A percentile compares a stretch with the other conserved stretches of the same genome.
Conservation (phyloP, 2,329 filamentous ascomycete species). For the Colletotrichum trifolii region DNA sequence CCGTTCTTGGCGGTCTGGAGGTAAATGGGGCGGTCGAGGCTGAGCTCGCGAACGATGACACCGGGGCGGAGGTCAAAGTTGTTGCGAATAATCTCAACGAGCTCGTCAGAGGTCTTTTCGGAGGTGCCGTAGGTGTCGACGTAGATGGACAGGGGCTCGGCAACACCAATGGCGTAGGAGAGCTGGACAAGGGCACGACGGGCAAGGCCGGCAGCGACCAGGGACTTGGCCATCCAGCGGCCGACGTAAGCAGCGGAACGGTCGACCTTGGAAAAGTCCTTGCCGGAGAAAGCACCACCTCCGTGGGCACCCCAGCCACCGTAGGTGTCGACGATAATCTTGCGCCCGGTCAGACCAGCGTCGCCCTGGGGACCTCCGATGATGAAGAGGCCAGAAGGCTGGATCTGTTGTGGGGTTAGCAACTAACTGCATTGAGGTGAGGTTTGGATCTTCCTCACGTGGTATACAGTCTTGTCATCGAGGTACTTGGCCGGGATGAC, state of each 20-base stretch:
- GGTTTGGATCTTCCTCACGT: constrained; percentile 69
- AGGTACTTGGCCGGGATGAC: constrained; percentile 93
- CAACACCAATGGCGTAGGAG: constrained; percentile 98
- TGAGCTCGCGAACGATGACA: constrained; percentile 98
- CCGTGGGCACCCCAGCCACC: constrained; percentile 99
- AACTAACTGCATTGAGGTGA: constrained; percentile 18
- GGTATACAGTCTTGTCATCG: constrained; percentile 93
- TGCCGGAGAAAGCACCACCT: constrained; percentile 99
- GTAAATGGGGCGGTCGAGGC: constrained; percentile 97
- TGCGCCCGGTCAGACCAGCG: constrained; percentile 96
- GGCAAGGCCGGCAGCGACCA: constrained; percentile 87
- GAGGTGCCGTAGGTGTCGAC: constrained; percentile 98
- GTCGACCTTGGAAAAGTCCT: constrained; percentile 99
- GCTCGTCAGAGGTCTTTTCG: constrained; percentile 86
- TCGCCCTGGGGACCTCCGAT: constrained; percentile 99
- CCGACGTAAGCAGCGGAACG: constrained; percentile 96
- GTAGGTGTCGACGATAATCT: constrained; percentile 99
- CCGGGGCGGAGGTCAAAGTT: constrained; percentile 99
- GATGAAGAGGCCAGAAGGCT: constrained; percentile 98
- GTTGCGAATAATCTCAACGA: constrained; percentile 91
- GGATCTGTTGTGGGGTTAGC: constrained; percentile 68
- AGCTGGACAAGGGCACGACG: constrained; percentile 96
- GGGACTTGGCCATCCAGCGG: constrained; percentile 99
- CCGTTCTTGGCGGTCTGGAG: constrained; percentile 99
- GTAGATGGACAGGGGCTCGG: constrained; percentile 97